Evolutionary conservation across 1,139 yeast species (phyloP), one percentile per base, ranked within the genome.

Genomic region (Yarrowia galli): DNA sequence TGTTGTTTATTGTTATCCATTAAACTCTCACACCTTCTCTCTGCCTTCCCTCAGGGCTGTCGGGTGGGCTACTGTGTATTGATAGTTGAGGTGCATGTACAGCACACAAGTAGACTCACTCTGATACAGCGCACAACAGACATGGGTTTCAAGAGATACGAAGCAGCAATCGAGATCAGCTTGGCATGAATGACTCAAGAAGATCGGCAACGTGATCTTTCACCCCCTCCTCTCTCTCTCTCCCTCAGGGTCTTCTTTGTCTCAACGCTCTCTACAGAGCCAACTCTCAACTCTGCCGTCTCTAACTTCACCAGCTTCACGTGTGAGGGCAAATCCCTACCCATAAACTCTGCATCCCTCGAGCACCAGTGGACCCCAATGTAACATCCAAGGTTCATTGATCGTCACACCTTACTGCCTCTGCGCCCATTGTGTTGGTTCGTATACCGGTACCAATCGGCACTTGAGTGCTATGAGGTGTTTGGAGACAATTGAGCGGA

Each of bases 371-470:
- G 49, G 32, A 20, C 25, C 20, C 9, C 56, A 8, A 32, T 51
- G 56, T 20, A 51, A 51, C 56, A n/a, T 35, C 56, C 56, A 51
- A 35, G 56, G 56, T 51, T 51, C 18, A 36, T 16, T 35, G 42
- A 51, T 48, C 54, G 32, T 28, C 54, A 9, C 12, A 46, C 51
- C 51, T 48, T 48, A 16, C 18, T 28, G 15, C 16, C 38, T 32
- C 38, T 6, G 40, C 38, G 2, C 18, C 51, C 51, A 46, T 46
- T 46, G 51, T 46, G n/a, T 38, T 25, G 22, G 45, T n/a, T 40
- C 45, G 45, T 40, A 40, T 40, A n/a, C 20, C 45, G 43, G n/a
- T n/a, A n/a, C 28, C 28, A 25, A 25, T 25, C 28, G 28, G 6
- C n/a, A n/a, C n/a, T n/a, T n/a, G n/a, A n/a, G n/a, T n/a, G n/a